Evolutionary conservation across 176 grass and related monocot species (phyloP), one percentile per base, ranked within the genome.

Genomic region (Aegilops umbellulata): DNA sequence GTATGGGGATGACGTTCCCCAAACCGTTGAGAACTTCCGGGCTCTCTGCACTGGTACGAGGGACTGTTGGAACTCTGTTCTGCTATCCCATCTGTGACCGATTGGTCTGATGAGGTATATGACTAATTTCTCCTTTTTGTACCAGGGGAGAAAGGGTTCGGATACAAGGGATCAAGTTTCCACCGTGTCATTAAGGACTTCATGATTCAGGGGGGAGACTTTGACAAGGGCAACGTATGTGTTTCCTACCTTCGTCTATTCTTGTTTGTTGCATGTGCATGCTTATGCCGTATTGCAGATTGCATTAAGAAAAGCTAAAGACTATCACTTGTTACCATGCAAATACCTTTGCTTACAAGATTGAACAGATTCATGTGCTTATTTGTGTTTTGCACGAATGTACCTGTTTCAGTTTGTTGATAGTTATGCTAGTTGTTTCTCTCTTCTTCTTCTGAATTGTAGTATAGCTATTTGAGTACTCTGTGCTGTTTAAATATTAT

Each of bases 171-270:
- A 35, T 95, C 95, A 44, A 82, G 78, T 30, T 95, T 98, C 87
- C 93, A 98, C 75, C 93, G 93, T 81, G 93, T 94, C 80, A 98
- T 95, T 17, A 95, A 89, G 73, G 93, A 98, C 75, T 98, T 98
- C 82, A 98, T 98, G 96, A 95, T 98, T 80, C 96, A 98, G 89
- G 95, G 96, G 19, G 96, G 96, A 94, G 93, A 98, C 42, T 98
- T 98, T 73, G 96, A 98, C 86, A 92, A 98, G 86, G 90, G 91
- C 86, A 98, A 95, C 49, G 96, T 98, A 92, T 83, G 86, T 64
- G 0, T 80, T 53, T 71, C 68, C 62, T 67, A 20, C 68, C 77
- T 86, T 24, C 4, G 17, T 2, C 35, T 47, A 74, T 25, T 66
- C 24, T 47, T 55, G 24, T 26, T 30, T 60, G 25, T 14, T 87